Evolutionary conservation across 331 rosid genomes (phyloP).

Genomic region (Quercus tomentella): DNA sequence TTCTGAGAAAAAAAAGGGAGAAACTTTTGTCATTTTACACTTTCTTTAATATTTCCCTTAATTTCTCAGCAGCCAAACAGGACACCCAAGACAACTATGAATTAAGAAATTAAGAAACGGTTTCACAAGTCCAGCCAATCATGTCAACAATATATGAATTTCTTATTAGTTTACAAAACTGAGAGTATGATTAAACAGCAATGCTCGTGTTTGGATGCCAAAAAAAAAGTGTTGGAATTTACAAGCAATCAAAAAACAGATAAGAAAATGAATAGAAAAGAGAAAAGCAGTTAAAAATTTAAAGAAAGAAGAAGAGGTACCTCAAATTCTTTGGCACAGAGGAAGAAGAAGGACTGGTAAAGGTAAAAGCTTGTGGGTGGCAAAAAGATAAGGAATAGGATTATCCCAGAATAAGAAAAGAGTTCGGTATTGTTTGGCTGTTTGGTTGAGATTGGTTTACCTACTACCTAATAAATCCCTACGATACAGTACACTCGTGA

Average conservation of each 20-base stretch:
- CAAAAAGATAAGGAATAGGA: conserved; percentile 1
- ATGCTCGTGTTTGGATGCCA: conserved; percentile 31
- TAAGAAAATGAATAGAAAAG: neutral
- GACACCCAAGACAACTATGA: neutral
- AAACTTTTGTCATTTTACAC: neutral
- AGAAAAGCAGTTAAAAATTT: conserved; percentile 25
- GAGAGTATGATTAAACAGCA: conserved; percentile 23
- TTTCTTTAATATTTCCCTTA: neutral
- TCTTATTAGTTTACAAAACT: neutral
- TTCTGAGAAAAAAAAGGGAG: neutral
- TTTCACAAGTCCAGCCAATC: neutral
- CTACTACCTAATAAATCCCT: neutral
- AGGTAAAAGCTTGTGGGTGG: neutral
- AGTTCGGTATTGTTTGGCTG: neutral
- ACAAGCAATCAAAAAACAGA: neutral
- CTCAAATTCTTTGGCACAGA: conserved; percentile 7
- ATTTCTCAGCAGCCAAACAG: conserved; percentile 13
- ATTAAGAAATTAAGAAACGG: neutral
- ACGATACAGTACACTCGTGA: neutral
- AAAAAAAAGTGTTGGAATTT: neutral
- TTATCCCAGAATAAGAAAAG: conserved; percentile 1
- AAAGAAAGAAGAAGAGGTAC: conserved; percentile 23
- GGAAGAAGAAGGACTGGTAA: neutral
- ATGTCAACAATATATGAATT: neutral
- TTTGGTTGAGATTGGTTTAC: conserved; percentile 9